These are phyloP conservation scores for Fusarium hainanense DNA, from an alignment of 2,329 filamentous ascomycete species.

Conservation along the genomic window DNA sequence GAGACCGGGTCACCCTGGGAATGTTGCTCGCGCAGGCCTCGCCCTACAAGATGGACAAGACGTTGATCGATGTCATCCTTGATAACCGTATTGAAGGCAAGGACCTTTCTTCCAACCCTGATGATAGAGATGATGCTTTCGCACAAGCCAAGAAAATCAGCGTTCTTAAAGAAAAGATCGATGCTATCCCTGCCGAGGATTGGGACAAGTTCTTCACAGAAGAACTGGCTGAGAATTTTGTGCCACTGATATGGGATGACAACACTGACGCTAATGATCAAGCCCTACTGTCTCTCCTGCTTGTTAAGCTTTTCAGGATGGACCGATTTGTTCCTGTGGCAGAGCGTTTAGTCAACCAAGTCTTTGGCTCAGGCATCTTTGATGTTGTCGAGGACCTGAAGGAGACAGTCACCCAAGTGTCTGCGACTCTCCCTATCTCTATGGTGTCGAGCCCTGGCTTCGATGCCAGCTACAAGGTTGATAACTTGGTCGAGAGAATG, in stretches of 20 bases:
- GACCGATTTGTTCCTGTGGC: slow-evolving; percentile 94
- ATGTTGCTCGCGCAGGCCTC: slow-evolving; percentile 95
- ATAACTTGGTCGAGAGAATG: slow-evolving; percentile 88
- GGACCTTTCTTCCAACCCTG: slow-evolving; percentile 78
- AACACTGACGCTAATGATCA: slow-evolving; percentile 74
- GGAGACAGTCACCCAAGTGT: slow-evolving; percentile 85
- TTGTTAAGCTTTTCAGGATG: slow-evolving; percentile 94
- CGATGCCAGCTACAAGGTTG: slow-evolving; percentile 99
- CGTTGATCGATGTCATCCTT: slow-evolving; percentile 85
- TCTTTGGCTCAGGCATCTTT: slow-evolving; percentile 86
- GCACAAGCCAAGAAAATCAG: slow-evolving; percentile 74
- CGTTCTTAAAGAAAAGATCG: slow-evolving; percentile 78
- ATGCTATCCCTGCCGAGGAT: slow-evolving; percentile 67
- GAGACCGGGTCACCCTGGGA: slow-evolving; percentile 91
- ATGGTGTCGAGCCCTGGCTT: slow-evolving; percentile 96
- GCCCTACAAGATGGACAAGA: slow-evolving; percentile 95
- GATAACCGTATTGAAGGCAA: slow-evolving; percentile 79
- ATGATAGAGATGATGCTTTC: slow-evolving; percentile 75
- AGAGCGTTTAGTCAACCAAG: slow-evolving; percentile 86
- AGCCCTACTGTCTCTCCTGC: slow-evolving; percentile 82
- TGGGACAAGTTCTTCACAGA: slow-evolving; percentile 89
- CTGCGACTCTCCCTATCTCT: slow-evolving; percentile 85
- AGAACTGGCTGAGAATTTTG: slow-evolving; percentile 85
- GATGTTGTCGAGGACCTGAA: slow-evolving; percentile 88
- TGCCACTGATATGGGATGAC: slow-evolving; percentile 81